phyloP scores from a whole-genome alignment of 2,329 filamentous ascomycete species.

The Gremmenia infestans region DNA sequence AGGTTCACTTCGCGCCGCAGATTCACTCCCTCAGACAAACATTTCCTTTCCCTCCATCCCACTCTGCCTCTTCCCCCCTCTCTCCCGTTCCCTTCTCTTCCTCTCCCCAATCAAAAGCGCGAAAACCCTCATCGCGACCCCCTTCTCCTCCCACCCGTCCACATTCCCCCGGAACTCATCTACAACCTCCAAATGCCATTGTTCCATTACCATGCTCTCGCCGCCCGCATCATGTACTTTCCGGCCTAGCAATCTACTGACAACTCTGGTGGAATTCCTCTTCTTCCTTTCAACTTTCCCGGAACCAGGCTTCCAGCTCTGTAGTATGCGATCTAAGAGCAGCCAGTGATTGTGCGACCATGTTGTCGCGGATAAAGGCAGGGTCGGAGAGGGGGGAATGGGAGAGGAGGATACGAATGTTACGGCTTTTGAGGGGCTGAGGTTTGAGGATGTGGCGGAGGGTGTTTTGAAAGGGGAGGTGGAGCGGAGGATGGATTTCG shows the following conservation, averaged over 20 bases:
- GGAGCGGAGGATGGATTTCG: conserved; percentile 30
- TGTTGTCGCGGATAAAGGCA: conserved; percentile 20
- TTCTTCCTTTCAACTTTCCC: conserved; percentile 7
- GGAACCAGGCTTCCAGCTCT: conserved; percentile 26
- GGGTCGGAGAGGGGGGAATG: conserved; percentile 16
- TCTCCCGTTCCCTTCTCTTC: conserved; percentile 13
- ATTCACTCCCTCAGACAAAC: not conserved
- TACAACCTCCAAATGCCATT: conserved; percentile 33
- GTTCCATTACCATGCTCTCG: conserved; percentile 18
- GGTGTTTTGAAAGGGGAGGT: conserved; percentile 21
- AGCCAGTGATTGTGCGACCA: conserved; percentile 31
- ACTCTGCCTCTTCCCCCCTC: not conserved
- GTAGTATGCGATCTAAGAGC: conserved; percentile 26
- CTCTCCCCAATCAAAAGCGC: conserved; percentile 25
- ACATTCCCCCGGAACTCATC: conserved; percentile 29
- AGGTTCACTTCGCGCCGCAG: too few species aligned
- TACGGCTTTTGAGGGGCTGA: conserved; percentile 26
- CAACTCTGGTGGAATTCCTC: conserved; percentile 28
- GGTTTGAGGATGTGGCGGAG: conserved; percentile 1
- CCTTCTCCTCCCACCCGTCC: conserved; percentile 31
- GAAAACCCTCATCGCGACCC: conserved; percentile 30
- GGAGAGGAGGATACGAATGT: conserved; percentile 32
- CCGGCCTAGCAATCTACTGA: conserved; percentile 28
- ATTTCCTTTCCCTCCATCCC: conserved; percentile 9
- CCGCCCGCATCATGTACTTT: conserved; percentile 12